Evolutionary conservation across 495 filamentous ascomycete species (phyloP).

Genomic region (Neurospora sp.): DNA sequence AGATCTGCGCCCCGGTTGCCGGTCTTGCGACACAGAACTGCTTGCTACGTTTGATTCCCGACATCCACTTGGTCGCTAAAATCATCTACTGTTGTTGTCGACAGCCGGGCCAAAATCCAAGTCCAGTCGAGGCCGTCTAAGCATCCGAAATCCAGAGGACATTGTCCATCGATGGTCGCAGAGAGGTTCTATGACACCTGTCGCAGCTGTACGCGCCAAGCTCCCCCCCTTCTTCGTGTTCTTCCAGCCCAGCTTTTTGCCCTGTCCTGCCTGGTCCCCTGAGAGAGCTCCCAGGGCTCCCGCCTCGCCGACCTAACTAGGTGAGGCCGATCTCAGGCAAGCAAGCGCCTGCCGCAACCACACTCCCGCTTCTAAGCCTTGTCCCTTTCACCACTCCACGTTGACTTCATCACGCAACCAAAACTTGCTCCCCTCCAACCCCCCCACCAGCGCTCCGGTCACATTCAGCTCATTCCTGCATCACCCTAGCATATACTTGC

Average conservation of each 20-base stretch:
- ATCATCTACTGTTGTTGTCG: not conserved
- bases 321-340: not conserved
- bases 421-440: not conserved
- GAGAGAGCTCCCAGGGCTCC: not conserved
- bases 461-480: not conserved
- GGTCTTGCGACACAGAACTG: conserved; percentile 3
- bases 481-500: not conserved
- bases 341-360: not conserved
- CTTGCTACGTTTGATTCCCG: not conserved
- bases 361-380: not conserved
- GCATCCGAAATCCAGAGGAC: not conserved
- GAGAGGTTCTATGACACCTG: conserved; percentile 10
- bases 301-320: not conserved
- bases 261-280: not conserved
- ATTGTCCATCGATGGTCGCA: conserved; percentile 1
- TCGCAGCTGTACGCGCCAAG: conserved; percentile 14
- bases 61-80: not conserved
- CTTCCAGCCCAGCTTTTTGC: not conserved
- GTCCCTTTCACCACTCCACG: not conserved
- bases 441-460: not conserved
- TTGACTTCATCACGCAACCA: not conserved
- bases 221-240: not conserved
- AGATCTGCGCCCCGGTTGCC: conserved; percentile 17
- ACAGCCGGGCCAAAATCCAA: not conserved
- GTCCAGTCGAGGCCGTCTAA: not conserved